A percentile compares a stretch with the other conserved stretches of the same genome.
Evolutionary conservation across 106 monocot species (phyloP).

Genomic region (Iris macrosiphon): DNA sequence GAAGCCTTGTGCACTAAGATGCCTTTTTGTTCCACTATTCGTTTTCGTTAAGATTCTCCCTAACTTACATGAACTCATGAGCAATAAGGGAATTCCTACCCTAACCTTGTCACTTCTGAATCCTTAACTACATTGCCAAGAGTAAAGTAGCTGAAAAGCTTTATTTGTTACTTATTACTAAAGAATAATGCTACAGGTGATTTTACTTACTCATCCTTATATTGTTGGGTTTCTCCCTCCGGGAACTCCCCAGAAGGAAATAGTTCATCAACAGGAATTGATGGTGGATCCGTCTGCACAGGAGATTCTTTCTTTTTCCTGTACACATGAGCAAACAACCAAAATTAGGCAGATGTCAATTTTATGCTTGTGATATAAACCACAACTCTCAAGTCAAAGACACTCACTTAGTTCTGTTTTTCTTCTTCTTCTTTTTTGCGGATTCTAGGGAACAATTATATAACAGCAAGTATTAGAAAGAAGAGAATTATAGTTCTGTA

Average conservation of each 20-base stretch:
- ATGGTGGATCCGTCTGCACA: conserved; percentile 87
- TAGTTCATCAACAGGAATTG: conserved; percentile 85
- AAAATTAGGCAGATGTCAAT: neutral
- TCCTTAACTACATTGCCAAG: no score
- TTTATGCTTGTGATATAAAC: neutral
- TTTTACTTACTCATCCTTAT: conserved; percentile 90
- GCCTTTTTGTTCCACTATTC: no score
- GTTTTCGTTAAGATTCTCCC: no score
- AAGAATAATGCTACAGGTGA: no score
- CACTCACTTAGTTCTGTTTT: conserved; percentile 57
- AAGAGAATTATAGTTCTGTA: conserved; percentile 11
- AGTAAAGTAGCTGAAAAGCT: no score
- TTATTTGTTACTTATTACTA: no score
- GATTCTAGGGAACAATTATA: conserved; percentile 50
- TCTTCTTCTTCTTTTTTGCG: conserved; percentile 83
- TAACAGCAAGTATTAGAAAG: conserved; percentile 10
- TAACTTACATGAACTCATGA: no score
- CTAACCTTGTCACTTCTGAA: no score
- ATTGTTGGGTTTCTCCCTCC: conserved; percentile 93
- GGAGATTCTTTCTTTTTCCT: conserved; percentile 91
- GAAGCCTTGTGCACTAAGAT: no score
- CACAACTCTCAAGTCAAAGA: neutral
- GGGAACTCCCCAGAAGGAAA: conserved; percentile 81
- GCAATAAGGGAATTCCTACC: no score
- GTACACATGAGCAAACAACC: neutral